Evolutionary conservation across 805 yeast genomes (phyloP).

Genomic region (Sugiyamaella qingdaonensis): DNA sequence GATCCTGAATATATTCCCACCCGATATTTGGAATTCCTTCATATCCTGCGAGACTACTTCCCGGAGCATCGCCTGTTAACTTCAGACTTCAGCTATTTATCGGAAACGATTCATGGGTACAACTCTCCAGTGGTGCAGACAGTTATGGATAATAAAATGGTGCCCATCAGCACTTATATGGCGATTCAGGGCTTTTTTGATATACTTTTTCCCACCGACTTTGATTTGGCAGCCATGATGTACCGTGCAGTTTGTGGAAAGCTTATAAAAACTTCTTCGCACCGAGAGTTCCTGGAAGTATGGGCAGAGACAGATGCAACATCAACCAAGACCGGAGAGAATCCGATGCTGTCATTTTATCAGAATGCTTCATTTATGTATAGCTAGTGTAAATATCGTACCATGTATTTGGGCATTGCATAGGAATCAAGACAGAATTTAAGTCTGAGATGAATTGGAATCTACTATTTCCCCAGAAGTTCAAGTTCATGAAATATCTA

Average conservation of each 20-base stretch:
- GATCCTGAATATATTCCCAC: conserved; percentile 84
- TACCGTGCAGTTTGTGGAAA: conserved; percentile 64
- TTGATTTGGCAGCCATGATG: conserved; percentile 54
- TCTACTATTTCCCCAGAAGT: not conserved
- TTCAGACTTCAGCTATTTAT: conserved; percentile 58
- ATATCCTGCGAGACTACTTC: conserved; percentile 56
- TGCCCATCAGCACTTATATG: conserved; percentile 70
- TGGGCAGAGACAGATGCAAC: conserved; percentile 73
- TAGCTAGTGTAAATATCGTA: conserved; percentile 17
- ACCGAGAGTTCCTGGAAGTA: conserved; percentile 56
- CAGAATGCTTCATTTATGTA: conserved; percentile 60
- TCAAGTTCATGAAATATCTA: no score
- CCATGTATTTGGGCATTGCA: not conserved
- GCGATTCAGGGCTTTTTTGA: conserved; percentile 83
- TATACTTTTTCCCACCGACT: conserved; percentile 83
- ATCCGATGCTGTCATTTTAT: conserved; percentile 77
- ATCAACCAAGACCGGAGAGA: conserved; percentile 71
- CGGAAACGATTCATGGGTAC: conserved; percentile 46
- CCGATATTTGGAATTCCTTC: conserved; percentile 59
- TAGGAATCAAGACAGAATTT: not conserved
- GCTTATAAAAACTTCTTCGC: conserved; percentile 49
- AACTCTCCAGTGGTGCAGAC: conserved; percentile 81
- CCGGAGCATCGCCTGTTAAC: conserved; percentile 73
- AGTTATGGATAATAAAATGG: conserved; percentile 59
- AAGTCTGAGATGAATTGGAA: not conserved